Percentiles rank a stretch among this genome's conserved stretches.
Evolutionary conservation across 176 grass and related monocot genomes (phyloP).

Genomic region (Alopecurus myosuroides): DNA sequence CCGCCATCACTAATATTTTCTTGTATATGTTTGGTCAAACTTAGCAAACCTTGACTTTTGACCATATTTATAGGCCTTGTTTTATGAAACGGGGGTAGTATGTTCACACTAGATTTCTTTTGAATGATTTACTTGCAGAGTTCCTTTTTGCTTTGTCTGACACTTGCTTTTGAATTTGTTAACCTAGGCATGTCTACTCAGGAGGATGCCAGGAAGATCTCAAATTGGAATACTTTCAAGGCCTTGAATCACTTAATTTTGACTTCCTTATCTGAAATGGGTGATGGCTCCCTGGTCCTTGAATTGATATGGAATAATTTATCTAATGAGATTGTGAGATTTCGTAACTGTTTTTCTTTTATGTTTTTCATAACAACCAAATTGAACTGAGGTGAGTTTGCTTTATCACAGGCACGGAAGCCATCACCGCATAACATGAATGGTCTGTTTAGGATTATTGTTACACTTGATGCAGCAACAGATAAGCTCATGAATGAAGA

Average conservation of each 20-base stretch:
- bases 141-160: background rate
- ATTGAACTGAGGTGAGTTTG: slow-evolving; percentile 20
- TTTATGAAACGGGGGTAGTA: too few relatives aligned
- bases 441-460: slow-evolving; percentile 72
- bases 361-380: background rate
- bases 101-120: background rate
- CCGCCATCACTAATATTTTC: too few relatives aligned
- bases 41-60: too few relatives aligned
- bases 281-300: slow-evolving; percentile 72
- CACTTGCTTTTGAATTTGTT: slow-evolving; percentile 19
- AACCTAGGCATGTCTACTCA: slow-evolving; percentile 28
- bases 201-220: slow-evolving; percentile 22
- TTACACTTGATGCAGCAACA: slow-evolving; percentile 56
- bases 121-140: background rate
- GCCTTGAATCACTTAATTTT: slow-evolving; percentile 45
- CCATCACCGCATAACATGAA: slow-evolving; percentile 52
- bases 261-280: slow-evolving; percentile 67
- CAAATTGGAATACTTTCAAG: slow-evolving; percentile 51
- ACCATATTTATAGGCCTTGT: too few relatives aligned
- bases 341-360: background rate
- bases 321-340: slow-evolving; percentile 54
- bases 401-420: slow-evolving; percentile 37
- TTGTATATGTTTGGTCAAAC: too few relatives aligned
- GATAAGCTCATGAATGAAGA: slow-evolving; percentile 59
- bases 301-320: slow-evolving; percentile 63